Conservation (phyloP, 345 rosid species). For the Heritiera littoralis region DNA sequence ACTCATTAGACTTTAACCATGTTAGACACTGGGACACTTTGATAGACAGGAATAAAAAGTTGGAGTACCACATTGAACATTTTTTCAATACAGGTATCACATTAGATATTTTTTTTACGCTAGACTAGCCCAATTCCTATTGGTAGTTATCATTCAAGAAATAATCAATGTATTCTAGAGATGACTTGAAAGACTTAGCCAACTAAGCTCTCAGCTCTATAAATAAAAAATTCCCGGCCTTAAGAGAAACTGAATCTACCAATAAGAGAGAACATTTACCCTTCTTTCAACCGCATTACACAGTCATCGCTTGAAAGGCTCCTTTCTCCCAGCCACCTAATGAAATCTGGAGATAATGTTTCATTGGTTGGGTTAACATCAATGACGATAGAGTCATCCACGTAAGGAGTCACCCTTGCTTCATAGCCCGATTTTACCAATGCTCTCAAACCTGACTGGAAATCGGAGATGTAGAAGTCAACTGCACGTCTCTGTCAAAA, state of each 20-base stretch:
- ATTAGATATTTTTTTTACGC: background rate
- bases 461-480: conserved; percentile 98
- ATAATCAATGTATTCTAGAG: background rate
- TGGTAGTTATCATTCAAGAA: background rate
- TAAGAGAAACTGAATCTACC: background rate
- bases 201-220: background rate
- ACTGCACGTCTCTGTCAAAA: conserved; percentile 84
- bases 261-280: conserved; percentile 47
- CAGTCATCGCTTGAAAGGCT: conserved; percentile 79
- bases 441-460: conserved; percentile 96
- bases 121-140: background rate
- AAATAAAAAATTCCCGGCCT: background rate
- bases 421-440: conserved; percentile 94
- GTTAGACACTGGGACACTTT: background rate
- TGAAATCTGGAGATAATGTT: conserved; percentile 72
- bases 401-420: conserved; percentile 81
- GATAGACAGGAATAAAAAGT: too few species aligned
- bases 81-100: background rate
- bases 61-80: background rate
- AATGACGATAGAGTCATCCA: conserved; percentile 74
- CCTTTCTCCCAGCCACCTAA: conserved; percentile 82
- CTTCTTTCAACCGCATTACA: conserved; percentile 88
- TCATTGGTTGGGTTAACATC: conserved; percentile 72
- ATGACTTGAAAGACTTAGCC: background rate
- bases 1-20: too few species aligned